Conservation (phyloP, 768 basidiomycete species). For the Harrya chromipes region DNA sequence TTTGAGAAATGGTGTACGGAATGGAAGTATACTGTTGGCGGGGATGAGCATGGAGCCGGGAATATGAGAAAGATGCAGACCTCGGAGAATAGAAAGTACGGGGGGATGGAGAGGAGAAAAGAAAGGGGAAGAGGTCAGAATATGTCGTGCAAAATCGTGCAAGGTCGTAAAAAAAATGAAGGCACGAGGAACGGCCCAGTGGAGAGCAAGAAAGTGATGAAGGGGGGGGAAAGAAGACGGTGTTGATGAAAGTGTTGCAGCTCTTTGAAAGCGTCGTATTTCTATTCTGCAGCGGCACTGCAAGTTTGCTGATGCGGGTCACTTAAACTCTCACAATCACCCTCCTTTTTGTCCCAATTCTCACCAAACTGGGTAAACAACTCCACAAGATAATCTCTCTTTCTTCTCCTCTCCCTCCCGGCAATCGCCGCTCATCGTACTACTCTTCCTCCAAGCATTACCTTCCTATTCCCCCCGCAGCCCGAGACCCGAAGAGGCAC, state of each 20-base stretch:
- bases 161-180: conserved; percentile 60
- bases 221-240: conserved; percentile 30
- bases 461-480: too few relatives aligned
- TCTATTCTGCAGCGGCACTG: conserved; percentile 30
- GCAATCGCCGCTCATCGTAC: conserved; percentile 14
- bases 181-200: conserved; percentile 27
- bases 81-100: conserved; percentile 28
- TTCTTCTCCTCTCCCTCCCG: conserved; percentile 5
- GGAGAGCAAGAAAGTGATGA: conserved; percentile 25
- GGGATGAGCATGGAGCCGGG: conserved; percentile 16
- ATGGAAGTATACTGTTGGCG: conserved; percentile 13
- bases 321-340: conserved; percentile 11
- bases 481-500: too few relatives aligned
- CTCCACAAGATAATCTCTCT: conserved; percentile 2
- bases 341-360: conserved; percentile 18
- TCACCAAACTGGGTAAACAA: conserved; percentile 2
- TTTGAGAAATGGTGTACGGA: conserved; percentile 26
- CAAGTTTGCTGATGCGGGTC: conserved; percentile 23
- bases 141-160: conserved; percentile 68
- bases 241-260: conserved; percentile 32
- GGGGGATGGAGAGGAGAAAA: conserved; percentile 29
- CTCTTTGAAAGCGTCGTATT: conserved; percentile 33
- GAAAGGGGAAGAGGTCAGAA: conserved; percentile 40
- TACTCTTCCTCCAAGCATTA: too few relatives aligned
- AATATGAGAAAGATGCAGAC: conserved; percentile 25